Conservation (phyloP, 805 yeast species). For the Nakazawaea holstii region DNA sequence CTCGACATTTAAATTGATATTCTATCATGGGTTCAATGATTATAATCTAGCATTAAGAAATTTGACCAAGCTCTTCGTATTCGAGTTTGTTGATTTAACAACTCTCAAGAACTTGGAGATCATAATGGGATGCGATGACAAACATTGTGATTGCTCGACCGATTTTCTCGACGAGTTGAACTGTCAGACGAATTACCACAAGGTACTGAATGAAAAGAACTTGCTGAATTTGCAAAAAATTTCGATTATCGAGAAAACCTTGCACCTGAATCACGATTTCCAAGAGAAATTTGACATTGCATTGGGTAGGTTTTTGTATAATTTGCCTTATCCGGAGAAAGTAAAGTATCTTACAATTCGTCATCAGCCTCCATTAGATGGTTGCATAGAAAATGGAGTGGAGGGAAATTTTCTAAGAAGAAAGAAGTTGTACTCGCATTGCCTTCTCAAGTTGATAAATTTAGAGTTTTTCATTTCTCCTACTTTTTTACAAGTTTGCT, state of each 20-base stretch:
- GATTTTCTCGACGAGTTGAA: slow-evolving; percentile 30
- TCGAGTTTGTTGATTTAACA: slow-evolving; percentile 23
- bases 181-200: slow-evolving; percentile 25
- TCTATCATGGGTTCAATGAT: slow-evolving; percentile 40
- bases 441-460: slow-evolving; percentile 39
- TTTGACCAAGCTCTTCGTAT: slow-evolving; percentile 25
- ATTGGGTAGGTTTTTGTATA: slow-evolving; percentile 35
- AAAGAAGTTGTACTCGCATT: slow-evolving; percentile 40
- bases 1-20: slow-evolving; percentile 32
- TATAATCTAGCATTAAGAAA: slow-evolving; percentile 29
- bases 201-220: slow-evolving; percentile 12
- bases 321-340: slow-evolving; percentile 25
- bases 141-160: slow-evolving; percentile 39
- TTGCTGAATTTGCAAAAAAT: slow-evolving; percentile 28
- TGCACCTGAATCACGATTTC: slow-evolving; percentile 35
- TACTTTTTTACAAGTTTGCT: slow-evolving; percentile 49
- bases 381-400: slow-evolving; percentile 54
- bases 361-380: slow-evolving; percentile 56
- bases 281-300: slow-evolving; percentile 51
- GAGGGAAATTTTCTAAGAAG: slow-evolving; percentile 71
- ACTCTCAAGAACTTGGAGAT: slow-evolving; percentile 40
- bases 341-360: slow-evolving; percentile 42
- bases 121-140: slow-evolving; percentile 47
- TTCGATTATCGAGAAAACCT: slow-evolving; percentile 29
- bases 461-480: slow-evolving; percentile 50